Conservation (phyloP, 192 early-diverging fungal species). For the Pilaira anomala region DNA sequence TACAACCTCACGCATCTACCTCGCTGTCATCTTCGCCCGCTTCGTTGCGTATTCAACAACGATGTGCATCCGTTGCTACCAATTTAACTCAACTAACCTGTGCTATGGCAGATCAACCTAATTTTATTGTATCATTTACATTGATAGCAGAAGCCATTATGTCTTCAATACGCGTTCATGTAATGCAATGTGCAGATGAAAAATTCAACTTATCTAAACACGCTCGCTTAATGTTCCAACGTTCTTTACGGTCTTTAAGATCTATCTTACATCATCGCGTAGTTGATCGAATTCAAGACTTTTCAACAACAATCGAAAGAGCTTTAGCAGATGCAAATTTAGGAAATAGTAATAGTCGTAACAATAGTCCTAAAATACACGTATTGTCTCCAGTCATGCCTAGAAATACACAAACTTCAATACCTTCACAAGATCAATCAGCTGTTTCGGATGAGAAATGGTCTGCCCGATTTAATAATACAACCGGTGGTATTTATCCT, state of each 20-base stretch:
- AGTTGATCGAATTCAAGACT: neutral
- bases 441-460: neutral
- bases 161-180: slow-evolving; percentile 9
- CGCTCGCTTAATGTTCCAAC: slow-evolving; percentile 25
- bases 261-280: neutral
- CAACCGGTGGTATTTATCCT: neutral
- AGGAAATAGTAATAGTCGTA: neutral
- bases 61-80: slow-evolving; percentile 21
- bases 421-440: neutral
- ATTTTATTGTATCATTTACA: slow-evolving; percentile 11
- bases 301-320: neutral
- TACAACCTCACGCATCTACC: slow-evolving; percentile 14
- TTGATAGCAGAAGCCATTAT: slow-evolving; percentile 7
- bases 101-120: slow-evolving; percentile 15
- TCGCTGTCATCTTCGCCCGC: neutral
- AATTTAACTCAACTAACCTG: slow-evolving; percentile 30
- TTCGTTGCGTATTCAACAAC: slow-evolving; percentile 11
- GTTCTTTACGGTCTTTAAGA: slow-evolving; percentile 17
- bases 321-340: neutral
- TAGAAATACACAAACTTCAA: neutral
- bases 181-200: slow-evolving; percentile 8
- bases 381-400: slow-evolving; percentile 7
- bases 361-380: slow-evolving; percentile 6
- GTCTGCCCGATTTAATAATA: neutral
- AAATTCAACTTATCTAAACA: slow-evolving; percentile 5